A percentile compares a stretch with the other conserved stretches of the same genome.
Evolutionary conservation across 352 stramenopile genomes (phyloP).

Genomic region (Hyaloperonospora brassicae): DNA sequence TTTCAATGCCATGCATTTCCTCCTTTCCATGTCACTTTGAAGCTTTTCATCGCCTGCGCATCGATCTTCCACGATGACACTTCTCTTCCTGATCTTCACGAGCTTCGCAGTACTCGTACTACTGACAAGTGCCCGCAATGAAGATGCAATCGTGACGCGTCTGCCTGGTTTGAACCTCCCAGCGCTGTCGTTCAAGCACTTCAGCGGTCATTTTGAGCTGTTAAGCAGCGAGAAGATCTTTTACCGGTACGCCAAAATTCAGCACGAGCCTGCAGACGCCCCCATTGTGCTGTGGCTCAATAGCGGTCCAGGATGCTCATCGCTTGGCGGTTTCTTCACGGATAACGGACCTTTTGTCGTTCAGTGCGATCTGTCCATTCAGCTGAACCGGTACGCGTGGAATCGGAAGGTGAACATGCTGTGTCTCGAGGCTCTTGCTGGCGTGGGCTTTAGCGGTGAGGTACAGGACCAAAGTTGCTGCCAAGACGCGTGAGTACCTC

Average conservation of each 20-base stretch:
- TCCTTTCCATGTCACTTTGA: constrained; percentile 18
- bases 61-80: constrained; percentile 32
- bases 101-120: constrained; percentile 11
- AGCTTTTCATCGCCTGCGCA: constrained; percentile 7
- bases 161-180: constrained; percentile 38
- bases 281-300: no score
- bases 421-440: no score
- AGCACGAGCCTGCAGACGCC: constrained; percentile 41
- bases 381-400: no score
- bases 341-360: constrained; percentile 78
- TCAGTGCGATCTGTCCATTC: constrained; percentile 46
- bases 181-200: constrained; percentile 58
- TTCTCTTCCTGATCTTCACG: constrained; percentile 31
- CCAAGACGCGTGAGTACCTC: no score
- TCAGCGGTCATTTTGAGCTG: constrained; percentile 49
- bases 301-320: constrained; percentile 68
- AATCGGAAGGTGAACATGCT: no score
- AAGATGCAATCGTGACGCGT: constrained; percentile 39
- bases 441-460: no score
- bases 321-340: constrained; percentile 48
- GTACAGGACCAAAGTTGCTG: no score
- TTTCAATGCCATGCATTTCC: no score
- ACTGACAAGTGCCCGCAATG: no score
- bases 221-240: constrained; percentile 61
- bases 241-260: constrained; percentile 74